Conservation (phyloP, 805 yeast species). For the Metschnikowia picachoensis region DNA sequence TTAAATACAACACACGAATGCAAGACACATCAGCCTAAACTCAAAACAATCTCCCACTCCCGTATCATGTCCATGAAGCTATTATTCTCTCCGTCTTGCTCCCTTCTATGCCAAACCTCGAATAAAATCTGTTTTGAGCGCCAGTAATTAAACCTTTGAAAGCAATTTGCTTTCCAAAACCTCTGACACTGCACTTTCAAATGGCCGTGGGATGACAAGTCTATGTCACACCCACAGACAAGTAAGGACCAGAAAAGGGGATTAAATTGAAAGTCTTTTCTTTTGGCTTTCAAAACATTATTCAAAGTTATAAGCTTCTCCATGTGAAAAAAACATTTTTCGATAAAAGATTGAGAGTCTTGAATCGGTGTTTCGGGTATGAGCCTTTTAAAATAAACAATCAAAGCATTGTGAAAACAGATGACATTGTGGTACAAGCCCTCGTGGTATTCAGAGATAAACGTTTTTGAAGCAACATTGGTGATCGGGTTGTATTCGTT, state of each 20-base stretch:
- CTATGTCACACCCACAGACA: conserved; percentile 31
- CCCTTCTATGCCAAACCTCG: conserved; percentile 48
- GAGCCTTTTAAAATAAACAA: conserved; percentile 44
- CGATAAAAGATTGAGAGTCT: conserved; percentile 33
- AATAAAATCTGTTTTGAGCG: conserved; percentile 50
- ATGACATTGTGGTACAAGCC: conserved; percentile 34
- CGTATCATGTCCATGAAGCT: conserved; percentile 54
- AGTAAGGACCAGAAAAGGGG: conserved; percentile 50
- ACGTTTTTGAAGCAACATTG: conserved; percentile 18
- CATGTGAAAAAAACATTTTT: conserved; percentile 32
- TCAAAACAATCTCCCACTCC: conserved; percentile 48
- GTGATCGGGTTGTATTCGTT: conserved; percentile 17
- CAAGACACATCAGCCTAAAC: conserved; percentile 26
- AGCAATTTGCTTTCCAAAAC: conserved; percentile 29
- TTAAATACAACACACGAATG: neutral
- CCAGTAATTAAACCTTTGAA: conserved; percentile 43
- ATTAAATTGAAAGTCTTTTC: conserved; percentile 22
- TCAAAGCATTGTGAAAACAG: conserved; percentile 41
- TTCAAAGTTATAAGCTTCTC: conserved; percentile 22
- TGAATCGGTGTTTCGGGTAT: conserved; percentile 40
- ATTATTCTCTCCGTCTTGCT: conserved; percentile 26
- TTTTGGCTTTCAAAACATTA: conserved; percentile 6
- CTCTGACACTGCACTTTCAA: conserved; percentile 31
- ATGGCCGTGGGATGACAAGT: conserved; percentile 20
- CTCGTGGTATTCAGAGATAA: conserved; percentile 38